Base-by-base conservation (phyloP, 2,329 filamentous ascomycete genomes). In the Bimuria novae-zelandiae region DNA sequence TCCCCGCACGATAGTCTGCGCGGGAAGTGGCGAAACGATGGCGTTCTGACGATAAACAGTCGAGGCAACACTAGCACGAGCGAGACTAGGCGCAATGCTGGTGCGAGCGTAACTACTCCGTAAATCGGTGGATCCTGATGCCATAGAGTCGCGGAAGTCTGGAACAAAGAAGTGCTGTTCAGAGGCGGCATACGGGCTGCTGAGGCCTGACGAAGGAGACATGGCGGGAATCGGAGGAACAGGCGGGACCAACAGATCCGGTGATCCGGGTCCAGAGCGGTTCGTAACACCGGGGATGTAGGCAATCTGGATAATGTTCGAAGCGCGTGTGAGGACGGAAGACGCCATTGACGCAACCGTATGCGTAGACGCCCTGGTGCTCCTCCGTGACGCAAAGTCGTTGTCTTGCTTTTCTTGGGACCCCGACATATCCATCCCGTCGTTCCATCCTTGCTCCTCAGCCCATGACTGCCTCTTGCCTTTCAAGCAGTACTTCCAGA, bases 261-360 rank as follows among this genome's bases (percentile, higher is more conserved):
- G 90, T 0, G 91, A 93, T n/a, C 89, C 87, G 4, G 90, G 89
- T 7, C 88, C 87, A 11, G 92, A 92, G 62, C 93, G 85, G 77
- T 97, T 97, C 55, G 91, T 97, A 66, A 97, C 92, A 55, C 94
- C 94, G 12, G 94, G 94, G 61, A 99, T 97, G 75, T 97, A 99
- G 51, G 94, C 94, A 75, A 99, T 99, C 77, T 97, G 94, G 67
- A 99, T 99, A 71, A 99, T 93, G 79, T 99, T 99, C 68, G 94
- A 97, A 43, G 94, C 94, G 57, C 94, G 87, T 16, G 94, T 97
- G 55, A 97, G 84, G 54, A 97, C 92, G 22, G 93, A 97, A 8
- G 92, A 97, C 14, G 94, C 94, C 70, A 99, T 91, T 11, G 93
- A 97, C 67, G 89, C 84, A 49, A 93, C 88, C n/a, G 90, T 90